Base-by-base conservation (phyloP, 2,329 filamentous ascomycete genomes). In the Aspergillus sp. region DNA sequence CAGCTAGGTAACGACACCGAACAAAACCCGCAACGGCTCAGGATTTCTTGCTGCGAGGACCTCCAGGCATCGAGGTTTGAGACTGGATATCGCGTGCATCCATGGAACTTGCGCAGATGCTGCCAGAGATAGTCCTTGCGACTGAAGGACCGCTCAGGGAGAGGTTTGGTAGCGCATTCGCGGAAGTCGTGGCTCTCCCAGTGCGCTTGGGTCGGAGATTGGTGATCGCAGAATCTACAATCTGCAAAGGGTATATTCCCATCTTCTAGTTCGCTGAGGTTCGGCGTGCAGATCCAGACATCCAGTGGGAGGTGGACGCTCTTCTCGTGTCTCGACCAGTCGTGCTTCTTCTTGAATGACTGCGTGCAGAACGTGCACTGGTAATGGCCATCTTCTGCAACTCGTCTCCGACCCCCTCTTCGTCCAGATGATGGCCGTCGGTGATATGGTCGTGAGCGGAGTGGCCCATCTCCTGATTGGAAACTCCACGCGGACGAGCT, bases 61-160 rank as follows among this genome's bases (percentile, higher is more conserved):
- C 83, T 83, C 83, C 84, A 87, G 4, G 69, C 71, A 7, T 84
- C 80, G 74, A 86, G 78, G 50, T 79, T 78, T 62, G 82, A 74
- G 39, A 76, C 73, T 9, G 77, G 75, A 2, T 66, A 71, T 69
- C 82, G 79, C 24, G 79, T 80, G 61, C 80, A 83, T 33, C 73
- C 73, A 57, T 73, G 84, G 77, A 78, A 84, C 77, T 65, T 84
- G 67, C 81, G 78, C 21, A 85, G 66, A 67, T 85, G 83, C 62
- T 85, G 83, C 60, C 81, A 77, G 1, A 85, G 70, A 62, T 85
- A 81, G 60, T 85, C 83, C 66, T 84, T 84, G 9, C 83, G 75
- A 59, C 79, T 82, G 66, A 85, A 85, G 0, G 82, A 85, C 8
- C 84, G 77, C 45, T 45, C 80, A 74, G 49, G 73, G 0, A 79